Evolutionary conservation across 129 eudicot genomes (phyloP).

Genomic region (Chrysanthemum seticuspe): DNA sequence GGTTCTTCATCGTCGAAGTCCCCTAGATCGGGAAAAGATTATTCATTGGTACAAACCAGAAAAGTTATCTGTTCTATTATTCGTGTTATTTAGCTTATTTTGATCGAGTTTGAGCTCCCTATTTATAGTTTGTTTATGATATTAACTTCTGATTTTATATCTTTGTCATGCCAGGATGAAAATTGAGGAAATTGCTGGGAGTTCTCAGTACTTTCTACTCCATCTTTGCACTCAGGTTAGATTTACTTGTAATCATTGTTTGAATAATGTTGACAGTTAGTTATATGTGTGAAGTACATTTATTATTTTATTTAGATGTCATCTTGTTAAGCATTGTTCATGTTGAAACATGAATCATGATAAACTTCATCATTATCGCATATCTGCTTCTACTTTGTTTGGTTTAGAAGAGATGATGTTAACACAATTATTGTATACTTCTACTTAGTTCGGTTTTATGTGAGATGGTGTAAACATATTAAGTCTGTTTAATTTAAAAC

Average conservation of each 20-base stretch:
- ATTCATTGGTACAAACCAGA: constrained; percentile 73
- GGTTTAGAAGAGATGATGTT: too few relatives aligned
- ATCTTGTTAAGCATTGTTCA: too few relatives aligned
- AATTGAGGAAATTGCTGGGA: constrained; percentile 73
- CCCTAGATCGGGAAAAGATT: constrained; percentile 83
- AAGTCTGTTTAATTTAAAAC: too few relatives aligned
- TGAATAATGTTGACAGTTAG: constrained; percentile 1
- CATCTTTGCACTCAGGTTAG: constrained; percentile 95
- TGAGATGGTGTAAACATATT: too few relatives aligned
- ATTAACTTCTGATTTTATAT: constrained; percentile 6
- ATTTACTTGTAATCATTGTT: constrained; percentile 5
- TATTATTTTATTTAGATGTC: too few relatives aligned
- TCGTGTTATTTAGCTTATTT: constrained; percentile 7
- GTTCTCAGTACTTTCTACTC: constrained; percentile 76
- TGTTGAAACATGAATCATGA: too few relatives aligned
- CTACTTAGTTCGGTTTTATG: too few relatives aligned
- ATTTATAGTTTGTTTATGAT: constrained; percentile 9
- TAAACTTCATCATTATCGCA: too few relatives aligned
- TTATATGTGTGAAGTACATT: background rate
- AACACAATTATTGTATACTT: too few relatives aligned
- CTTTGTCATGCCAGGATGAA: constrained; percentile 69
- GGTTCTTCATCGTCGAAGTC: constrained; percentile 98
- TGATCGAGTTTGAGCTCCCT: background rate
- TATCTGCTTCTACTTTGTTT: too few relatives aligned
- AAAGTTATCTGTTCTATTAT: background rate